phyloP scores from a whole-genome alignment of 2,329 filamentous ascomycete genomes.

The Pseudopyrenochaeta lycopersici region DNA sequence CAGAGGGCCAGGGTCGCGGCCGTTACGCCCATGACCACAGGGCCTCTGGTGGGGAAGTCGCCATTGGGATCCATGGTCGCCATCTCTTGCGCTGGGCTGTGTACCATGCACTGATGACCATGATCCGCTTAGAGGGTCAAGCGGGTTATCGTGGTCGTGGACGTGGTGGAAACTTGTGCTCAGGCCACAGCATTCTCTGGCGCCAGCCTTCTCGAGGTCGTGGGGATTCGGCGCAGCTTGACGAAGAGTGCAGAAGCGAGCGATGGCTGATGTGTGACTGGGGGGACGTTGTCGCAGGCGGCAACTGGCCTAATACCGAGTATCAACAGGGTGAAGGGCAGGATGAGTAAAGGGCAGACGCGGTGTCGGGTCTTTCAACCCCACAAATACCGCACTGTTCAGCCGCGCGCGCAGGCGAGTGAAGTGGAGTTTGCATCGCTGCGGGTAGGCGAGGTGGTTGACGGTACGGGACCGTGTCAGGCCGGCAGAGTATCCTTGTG shows the following conservation, averaged over 20 bases:
- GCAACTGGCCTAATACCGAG: conserved; percentile 8
- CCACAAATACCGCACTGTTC: conserved; percentile 29
- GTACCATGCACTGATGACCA: conserved; percentile 20
- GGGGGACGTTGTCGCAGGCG: conserved; percentile 6
- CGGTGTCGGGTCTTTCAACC: conserved; percentile 29
- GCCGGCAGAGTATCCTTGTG: conserved; percentile 17
- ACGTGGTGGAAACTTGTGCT: conserved; percentile 29
- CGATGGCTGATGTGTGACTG: conserved; percentile 1
- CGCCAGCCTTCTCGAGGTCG: conserved; percentile 13
- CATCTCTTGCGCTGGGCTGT: conserved; percentile 33
- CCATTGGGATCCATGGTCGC: conserved; percentile 21
- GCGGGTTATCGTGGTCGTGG: conserved; percentile 36
- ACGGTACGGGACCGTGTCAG: conserved; percentile 17
- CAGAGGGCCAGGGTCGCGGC: conserved; percentile 73
- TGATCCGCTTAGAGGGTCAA: conserved; percentile 8
- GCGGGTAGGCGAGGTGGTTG: conserved; percentile 14
- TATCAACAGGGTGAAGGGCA: conserved; percentile 2
- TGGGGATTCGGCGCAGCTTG: background rate
- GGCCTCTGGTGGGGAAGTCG: conserved; percentile 38
- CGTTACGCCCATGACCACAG: conserved; percentile 73
- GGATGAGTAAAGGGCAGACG: conserved; percentile 7
- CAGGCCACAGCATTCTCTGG: conserved; percentile 35
- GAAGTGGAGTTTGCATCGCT: conserved; percentile 29
- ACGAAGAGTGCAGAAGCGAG: background rate
- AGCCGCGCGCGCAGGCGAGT: conserved; percentile 15